Conservation (phyloP, 2,329 filamentous ascomycete genomes). For the Atkinsonella hypoxylon region DNA sequence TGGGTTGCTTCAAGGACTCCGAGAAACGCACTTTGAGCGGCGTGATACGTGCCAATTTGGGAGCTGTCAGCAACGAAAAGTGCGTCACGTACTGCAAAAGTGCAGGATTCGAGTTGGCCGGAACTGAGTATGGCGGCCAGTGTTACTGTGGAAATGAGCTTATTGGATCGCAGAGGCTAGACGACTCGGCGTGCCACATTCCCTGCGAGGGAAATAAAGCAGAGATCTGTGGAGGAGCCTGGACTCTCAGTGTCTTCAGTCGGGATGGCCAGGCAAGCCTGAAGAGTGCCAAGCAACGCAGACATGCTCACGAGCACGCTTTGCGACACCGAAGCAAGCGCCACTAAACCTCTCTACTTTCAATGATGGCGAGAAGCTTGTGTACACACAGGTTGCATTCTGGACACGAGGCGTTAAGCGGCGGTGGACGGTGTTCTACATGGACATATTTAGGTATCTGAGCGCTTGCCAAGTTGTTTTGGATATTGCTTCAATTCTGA, state of each 20-base stretch:
- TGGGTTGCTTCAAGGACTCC: constrained; percentile 32
- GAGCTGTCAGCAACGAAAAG: constrained; percentile 29
- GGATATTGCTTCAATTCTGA: not conserved
- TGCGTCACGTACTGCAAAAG: constrained; percentile 37
- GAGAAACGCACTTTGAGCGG: constrained; percentile 25
- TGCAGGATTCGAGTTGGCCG: constrained; percentile 31
- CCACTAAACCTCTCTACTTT: constrained; percentile 9
- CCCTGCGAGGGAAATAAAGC: constrained; percentile 35
- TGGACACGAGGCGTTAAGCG: too few relatives aligned
- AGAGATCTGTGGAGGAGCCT: constrained; percentile 38
- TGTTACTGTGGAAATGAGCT: constrained; percentile 38
- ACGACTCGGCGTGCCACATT: constrained; percentile 29
- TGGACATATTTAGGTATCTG: not conserved
- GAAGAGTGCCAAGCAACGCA: constrained; percentile 18
- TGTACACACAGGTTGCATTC: not conserved
- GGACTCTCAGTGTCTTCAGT: constrained; percentile 33
- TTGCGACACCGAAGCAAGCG: constrained; percentile 21
- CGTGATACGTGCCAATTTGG: constrained; percentile 28
- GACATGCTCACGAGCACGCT: constrained; percentile 26
- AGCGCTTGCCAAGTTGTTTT: not conserved
- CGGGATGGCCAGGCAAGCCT: constrained; percentile 20
- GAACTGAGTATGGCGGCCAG: constrained; percentile 38
- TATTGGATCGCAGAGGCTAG: constrained; percentile 25
- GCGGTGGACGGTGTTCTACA: not conserved
- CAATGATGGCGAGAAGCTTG: not conserved